Evolutionary conservation across 2,329 filamentous ascomycete species (phyloP), one percentile per base, ranked within the genome.

Genomic region (Cryphonectria carpinicola): DNA sequence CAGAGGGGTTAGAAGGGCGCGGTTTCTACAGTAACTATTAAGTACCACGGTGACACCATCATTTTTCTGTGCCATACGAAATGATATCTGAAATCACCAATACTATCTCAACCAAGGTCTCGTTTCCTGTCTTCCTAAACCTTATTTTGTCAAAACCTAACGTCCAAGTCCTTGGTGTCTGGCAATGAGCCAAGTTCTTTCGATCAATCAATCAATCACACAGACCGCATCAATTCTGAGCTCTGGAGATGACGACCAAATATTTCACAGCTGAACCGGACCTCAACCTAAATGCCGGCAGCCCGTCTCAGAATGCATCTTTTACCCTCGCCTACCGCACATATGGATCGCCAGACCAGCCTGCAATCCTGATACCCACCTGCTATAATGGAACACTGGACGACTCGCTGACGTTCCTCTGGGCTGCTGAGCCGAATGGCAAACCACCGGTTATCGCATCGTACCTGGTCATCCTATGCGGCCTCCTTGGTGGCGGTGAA

Each of bases 401-500:
- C 22, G 41, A 43, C 2, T 61, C 69, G 3, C 19, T 68, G 58
- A 62, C 69, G 19, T 71, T 71, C 41, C 66, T 71, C 79, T 67
- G 58, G 56, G 62, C 25, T n/a, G 25, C 56, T 37, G 37, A n/a
- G 5, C 3, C 49, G 0, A 28, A 62, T n/a, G 66, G 56, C 0
- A 52, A 46, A 8, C 56, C 66, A 8, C 41, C 66, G 17, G 63
- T 69, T 13, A 68, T 70, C 13, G 39, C 56, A 46, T 74, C 79
- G 32, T 85, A 85, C 78, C 85, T 82, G 72, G 81, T 88, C 65
- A 81, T 88, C 41, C 78, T 87, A 8, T 80, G 83, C 1, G 86
- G 84, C 0, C 79, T 88, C 0, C 81, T 88, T 49, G 84, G 84
- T 69, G 86, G 86, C 70, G 83, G 84, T 7, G 84, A 88, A 72